These are phyloP conservation scores for Lactarius trivialis DNA, from an alignment of 768 basidiomycete species.

Conservation along the genomic window DNA sequence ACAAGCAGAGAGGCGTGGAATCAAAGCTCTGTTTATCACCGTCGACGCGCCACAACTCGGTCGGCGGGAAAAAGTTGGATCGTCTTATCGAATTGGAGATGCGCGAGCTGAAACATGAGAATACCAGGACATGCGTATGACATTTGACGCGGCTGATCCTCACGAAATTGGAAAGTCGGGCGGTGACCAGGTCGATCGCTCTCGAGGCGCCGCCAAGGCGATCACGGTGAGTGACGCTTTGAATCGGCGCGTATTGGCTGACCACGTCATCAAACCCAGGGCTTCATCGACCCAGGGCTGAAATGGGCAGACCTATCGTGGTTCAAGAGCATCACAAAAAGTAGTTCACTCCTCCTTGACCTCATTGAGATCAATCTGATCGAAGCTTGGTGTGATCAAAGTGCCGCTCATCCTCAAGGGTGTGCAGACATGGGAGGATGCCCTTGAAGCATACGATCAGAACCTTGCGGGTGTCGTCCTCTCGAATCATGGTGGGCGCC, in stretches of 20 bases:
- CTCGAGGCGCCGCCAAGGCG: constrained; percentile 89
- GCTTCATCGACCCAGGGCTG: constrained; percentile 91
- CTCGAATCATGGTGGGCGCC: constrained; percentile 54
- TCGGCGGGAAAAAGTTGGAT: constrained; percentile 68
- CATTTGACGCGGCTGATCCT: constrained; percentile 78
- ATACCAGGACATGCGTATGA: constrained; percentile 95
- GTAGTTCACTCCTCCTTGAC: constrained; percentile 24
- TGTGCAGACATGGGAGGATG: constrained; percentile 59
- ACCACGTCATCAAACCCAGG: constrained; percentile 35
- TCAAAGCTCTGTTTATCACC: constrained; percentile 93
- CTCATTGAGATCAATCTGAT: not conserved
- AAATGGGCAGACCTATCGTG: constrained; percentile 79
- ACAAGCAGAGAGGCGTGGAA: constrained; percentile 84
- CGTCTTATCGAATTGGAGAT: not conserved
- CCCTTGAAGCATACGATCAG: constrained; percentile 43
- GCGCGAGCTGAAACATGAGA: not conserved
- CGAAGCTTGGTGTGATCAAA: constrained; percentile 9
- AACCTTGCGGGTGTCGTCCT: constrained; percentile 46
- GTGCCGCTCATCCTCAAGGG: constrained; percentile 63
- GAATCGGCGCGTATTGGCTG: not conserved
- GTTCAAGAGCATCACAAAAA: constrained; percentile 54
- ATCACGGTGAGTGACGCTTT: constrained; percentile 58
- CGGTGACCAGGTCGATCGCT: constrained; percentile 57
- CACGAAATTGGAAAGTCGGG: constrained; percentile 46
- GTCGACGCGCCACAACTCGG: constrained; percentile 97